Percentiles rank a stretch among this genome's conserved stretches.
Conservation (phyloP, 179 eudicot genomes). For the Silene coronaria region DNA sequence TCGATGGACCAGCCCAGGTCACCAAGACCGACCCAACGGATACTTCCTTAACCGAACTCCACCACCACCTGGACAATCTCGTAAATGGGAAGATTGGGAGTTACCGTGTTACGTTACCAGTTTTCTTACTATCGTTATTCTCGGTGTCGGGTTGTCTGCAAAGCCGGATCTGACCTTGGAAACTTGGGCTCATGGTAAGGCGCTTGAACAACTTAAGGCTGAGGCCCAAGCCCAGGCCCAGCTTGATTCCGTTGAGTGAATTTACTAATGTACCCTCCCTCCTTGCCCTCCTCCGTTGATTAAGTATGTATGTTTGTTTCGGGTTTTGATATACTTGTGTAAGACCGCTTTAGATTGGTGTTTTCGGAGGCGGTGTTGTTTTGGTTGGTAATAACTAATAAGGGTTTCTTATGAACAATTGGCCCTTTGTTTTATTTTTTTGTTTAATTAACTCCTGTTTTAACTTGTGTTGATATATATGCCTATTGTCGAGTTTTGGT, state of each 20-base stretch:
- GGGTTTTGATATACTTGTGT: not conserved
- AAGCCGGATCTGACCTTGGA: conserved; percentile 88
- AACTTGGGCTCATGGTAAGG: conserved; percentile 93
- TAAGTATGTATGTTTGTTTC: not conserved
- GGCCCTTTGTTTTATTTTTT: not conserved
- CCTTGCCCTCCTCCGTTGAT: not conserved
- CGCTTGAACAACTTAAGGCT: conserved; percentile 69
- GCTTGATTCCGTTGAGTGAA: conserved; percentile 27
- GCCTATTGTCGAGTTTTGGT: too few relatives aligned
- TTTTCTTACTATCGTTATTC: conserved; percentile 77
- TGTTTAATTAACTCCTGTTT: not conserved
- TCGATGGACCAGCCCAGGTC: conserved; percentile 75
- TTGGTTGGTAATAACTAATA: not conserved
- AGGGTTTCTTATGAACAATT: not conserved
- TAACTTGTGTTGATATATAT: not conserved
- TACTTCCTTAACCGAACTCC: conserved; percentile 74
- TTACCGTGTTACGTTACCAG: conserved; percentile 87
- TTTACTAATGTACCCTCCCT: not conserved
- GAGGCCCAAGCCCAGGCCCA: conserved; percentile 27
- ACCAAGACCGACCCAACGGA: conserved; percentile 87
- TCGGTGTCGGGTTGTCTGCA: conserved; percentile 73
- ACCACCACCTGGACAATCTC: conserved; percentile 60
- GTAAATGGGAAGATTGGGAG: conserved; percentile 97
- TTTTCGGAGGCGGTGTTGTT: not conserved
- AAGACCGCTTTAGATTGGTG: too few relatives aligned